phyloP scores from a whole-genome alignment of 768 basidiomycete species.

The Clathrus columnatus region DNA sequence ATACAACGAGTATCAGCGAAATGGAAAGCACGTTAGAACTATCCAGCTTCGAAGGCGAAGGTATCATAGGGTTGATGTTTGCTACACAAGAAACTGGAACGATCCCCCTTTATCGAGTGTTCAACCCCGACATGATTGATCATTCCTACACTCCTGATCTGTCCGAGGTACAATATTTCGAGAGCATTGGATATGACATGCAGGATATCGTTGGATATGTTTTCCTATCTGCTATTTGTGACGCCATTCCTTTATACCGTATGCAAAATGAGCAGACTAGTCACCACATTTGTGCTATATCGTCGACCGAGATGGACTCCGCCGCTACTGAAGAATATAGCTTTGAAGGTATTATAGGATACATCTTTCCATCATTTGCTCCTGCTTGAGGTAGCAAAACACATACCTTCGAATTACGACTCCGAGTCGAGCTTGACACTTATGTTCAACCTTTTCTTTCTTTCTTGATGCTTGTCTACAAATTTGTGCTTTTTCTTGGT shows the following conservation, averaged over 20 bases:
- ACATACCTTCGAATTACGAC: too few relatives aligned
- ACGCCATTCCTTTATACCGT: not conserved
- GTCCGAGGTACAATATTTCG: not conserved
- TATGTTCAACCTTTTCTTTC: too few relatives aligned
- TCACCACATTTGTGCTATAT: not conserved
- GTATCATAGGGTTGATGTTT: not conserved
- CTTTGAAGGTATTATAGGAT: not conserved
- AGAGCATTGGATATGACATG: not conserved
- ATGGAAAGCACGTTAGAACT: not conserved
- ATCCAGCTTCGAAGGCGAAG: not conserved
- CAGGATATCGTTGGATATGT: not conserved
- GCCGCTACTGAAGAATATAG: not conserved
- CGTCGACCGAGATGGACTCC: not conserved
- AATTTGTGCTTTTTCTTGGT: too few relatives aligned
- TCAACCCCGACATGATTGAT: not conserved
- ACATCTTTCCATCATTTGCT: not conserved
- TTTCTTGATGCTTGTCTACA: too few relatives aligned
- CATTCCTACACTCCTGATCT: not conserved
- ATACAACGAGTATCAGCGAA: not conserved
- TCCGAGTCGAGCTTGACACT: too few relatives aligned
- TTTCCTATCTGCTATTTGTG: not conserved
- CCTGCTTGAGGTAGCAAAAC: too few relatives aligned
- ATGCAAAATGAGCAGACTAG: not conserved
- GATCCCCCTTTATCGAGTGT: not conserved
- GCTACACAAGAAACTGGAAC: not conserved